Evolutionary conservation across 768 basidiomycete genomes (phyloP), one percentile per base, ranked within the genome.

Genomic region (Pleurotus ostreatus): DNA sequence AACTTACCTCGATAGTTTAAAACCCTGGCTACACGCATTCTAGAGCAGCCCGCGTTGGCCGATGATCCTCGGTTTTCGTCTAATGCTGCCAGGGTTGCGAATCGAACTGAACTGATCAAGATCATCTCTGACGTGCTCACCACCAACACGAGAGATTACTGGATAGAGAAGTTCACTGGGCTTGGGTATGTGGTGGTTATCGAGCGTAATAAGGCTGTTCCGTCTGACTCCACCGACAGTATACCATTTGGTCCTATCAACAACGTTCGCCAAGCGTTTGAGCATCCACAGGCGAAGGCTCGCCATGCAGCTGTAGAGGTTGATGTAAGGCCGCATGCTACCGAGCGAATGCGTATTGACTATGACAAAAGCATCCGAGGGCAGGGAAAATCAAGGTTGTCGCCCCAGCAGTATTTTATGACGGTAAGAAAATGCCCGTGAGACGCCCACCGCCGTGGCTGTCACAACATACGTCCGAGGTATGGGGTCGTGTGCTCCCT

Each of bases 181-280:
- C 72, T 87, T 30, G 94, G 94, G 87, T 92, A 67, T 54, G 82
- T 71, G n/a, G 11, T 71, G n/a, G 11, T 25, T 44, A 57, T 44
- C 45, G 39, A 15, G 23, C 34, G 46, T 22, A 37, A 30, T 6
- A 15, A 12, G 23, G 11, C 41, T 39, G 46, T 49, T 59, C 41
- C 41, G 51, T 22, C 34, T 47, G 20, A 20, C 47, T n/a, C 2
- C 13, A 46, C 49, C 53, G 22, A 45, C 59, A 91, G 88, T 9
- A 84, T 93, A 22, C 91, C 92, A 5, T 87, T 88, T 69, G 91
- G 89, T 26, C 95, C 95, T 15, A 96, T 98, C 74, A 97, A 97
- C 68, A 88, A 92, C 62, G 92, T 98, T 58, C 66, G 79, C 57
- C 85, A 94, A 69, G 94, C 95, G 2, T 98, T 97, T 65, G 82